Conservation (phyloP, 495 filamentous ascomycete species). For the Glarea lozoyensis region DNA sequence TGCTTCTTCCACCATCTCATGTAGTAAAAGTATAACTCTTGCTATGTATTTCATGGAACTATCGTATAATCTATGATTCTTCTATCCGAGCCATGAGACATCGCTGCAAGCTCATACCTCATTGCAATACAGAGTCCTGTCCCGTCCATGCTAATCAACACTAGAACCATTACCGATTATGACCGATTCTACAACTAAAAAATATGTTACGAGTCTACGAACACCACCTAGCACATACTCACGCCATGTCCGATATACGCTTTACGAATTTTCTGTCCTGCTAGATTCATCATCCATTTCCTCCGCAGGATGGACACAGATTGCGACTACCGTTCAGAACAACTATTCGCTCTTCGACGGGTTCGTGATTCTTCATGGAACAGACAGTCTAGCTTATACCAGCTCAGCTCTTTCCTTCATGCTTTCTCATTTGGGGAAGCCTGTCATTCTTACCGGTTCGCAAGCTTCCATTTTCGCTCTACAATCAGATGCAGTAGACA, state of each 20-base stretch:
- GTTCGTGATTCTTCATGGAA: constrained; percentile 95
- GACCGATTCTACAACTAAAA: constrained; percentile 25
- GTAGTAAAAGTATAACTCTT: no score
- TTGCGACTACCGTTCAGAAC: constrained; percentile 55
- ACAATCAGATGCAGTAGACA: constrained; percentile 94
- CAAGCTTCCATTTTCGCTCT: constrained; percentile 90
- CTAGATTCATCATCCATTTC: constrained; percentile 92
- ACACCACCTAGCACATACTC: constrained; percentile 78
- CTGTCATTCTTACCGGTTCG: constrained; percentile 83
- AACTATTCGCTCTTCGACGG: constrained; percentile 92
- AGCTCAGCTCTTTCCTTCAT: constrained; percentile 91
- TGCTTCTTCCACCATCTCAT: no score
- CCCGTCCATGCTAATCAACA: no score
- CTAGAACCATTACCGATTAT: constrained; percentile 18
- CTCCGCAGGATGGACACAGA: constrained; percentile 81
- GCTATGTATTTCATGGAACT: no score
- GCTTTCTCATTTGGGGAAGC: constrained; percentile 85
- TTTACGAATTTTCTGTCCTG: constrained; percentile 78
- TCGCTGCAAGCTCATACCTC: no score
- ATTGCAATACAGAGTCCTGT: no score
- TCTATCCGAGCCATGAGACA: no score
- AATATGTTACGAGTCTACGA: constrained; percentile 50
- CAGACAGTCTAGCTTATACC: constrained; percentile 85
- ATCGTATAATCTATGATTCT: no score
- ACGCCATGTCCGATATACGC: constrained; percentile 74